Conservation (phyloP, 2,329 filamentous ascomycete genomes). For the Tolypocladium sp. region DNA sequence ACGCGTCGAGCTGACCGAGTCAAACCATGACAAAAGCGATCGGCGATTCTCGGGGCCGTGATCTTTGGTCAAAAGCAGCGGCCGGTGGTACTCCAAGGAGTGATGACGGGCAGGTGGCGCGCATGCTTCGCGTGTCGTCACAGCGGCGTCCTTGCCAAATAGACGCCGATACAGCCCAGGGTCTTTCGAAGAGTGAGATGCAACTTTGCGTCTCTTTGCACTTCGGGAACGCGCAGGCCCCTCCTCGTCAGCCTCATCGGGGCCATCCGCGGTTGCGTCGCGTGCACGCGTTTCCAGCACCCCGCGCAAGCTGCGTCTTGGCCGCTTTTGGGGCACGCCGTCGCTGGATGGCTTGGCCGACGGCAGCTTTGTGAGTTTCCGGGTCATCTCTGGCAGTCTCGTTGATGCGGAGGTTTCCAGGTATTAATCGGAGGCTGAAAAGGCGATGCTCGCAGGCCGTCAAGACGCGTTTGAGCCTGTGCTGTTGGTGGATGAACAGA, state of each 20-base stretch:
- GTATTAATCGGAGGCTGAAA: background rate
- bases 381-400: background rate
- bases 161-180: slow-evolving; percentile 1
- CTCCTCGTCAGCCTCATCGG: background rate
- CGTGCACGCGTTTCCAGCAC: background rate
- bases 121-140: slow-evolving; percentile 5
- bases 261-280: background rate
- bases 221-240: background rate
- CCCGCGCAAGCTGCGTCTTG: background rate
- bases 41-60: slow-evolving; percentile 21
- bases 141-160: slow-evolving; percentile 1
- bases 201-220: slow-evolving; percentile 6
- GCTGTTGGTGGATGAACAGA: background rate
- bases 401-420: background rate
- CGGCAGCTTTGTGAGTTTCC: background rate
- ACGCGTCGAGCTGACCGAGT: slow-evolving; percentile 34
- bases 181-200: background rate
- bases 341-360: background rate
- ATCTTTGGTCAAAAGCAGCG: slow-evolving; percentile 33
- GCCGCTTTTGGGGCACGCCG: background rate
- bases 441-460: background rate
- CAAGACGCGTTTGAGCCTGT: background rate
- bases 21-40: slow-evolving; percentile 42
- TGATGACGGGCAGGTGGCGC: slow-evolving; percentile 7
- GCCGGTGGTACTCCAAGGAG: slow-evolving; percentile 34